Evolutionary conservation across 352 stramenopile species (phyloP).

Genomic region (Globisporangium paroecandrum): DNA sequence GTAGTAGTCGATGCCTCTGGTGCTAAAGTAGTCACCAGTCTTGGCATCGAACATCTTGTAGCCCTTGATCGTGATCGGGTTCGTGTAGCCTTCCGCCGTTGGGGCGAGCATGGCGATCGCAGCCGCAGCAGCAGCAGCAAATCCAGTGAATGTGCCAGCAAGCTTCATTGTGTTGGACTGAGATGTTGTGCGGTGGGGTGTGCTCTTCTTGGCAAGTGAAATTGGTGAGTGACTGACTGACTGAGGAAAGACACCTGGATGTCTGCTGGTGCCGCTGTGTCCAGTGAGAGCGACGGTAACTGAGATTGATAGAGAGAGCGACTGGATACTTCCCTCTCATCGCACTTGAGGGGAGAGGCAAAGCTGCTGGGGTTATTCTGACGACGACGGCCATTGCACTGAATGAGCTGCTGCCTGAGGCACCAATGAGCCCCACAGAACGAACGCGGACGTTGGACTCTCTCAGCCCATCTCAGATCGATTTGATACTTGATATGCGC

Average conservation of each 20-base stretch:
- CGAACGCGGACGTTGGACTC: neutral
- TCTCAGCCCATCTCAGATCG: neutral
- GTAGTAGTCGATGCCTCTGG: slow-evolving; percentile 87
- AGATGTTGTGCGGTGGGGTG: neutral
- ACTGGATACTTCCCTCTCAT: neutral
- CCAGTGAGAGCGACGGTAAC: neutral
- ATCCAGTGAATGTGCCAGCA: neutral
- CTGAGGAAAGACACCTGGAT: neutral
- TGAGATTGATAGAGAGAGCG: neutral
- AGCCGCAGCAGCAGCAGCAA: neutral
- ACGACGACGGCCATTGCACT: neutral
- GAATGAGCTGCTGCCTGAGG: neutral
- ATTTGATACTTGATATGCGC: neutral
- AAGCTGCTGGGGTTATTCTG: neutral
- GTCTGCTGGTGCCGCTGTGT: too few species aligned
- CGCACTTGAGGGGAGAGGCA: neutral
- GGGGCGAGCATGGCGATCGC: neutral
- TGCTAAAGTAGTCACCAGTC: slow-evolving; percentile 63
- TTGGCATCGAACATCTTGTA: slow-evolving; percentile 80
- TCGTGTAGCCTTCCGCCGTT: slow-evolving; percentile 33
- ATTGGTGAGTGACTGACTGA: neutral
- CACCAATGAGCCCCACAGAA: neutral
- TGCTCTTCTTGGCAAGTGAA: neutral
- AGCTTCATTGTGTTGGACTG: neutral
- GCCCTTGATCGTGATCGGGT: slow-evolving; percentile 53